Base-by-base conservation (phyloP, 2,329 filamentous ascomycete genomes). In the Pseudogymnoascus sp. region DNA sequence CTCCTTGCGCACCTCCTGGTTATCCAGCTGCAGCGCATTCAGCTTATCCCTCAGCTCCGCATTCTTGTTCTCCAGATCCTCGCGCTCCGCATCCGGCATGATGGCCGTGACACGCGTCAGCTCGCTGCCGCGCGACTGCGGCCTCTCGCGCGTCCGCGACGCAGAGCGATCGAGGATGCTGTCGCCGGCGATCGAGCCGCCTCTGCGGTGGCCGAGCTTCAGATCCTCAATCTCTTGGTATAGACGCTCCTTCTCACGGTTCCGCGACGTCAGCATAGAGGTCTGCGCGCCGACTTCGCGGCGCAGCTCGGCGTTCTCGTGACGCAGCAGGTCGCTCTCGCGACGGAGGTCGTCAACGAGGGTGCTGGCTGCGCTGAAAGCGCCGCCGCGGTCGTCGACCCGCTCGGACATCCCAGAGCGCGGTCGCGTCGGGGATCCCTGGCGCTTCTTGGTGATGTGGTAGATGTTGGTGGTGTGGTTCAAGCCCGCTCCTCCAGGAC, bases 221-320 rank as follows among this genome's bases (percentile, higher is more conserved):
- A 99, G 79, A 63, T 96, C 92, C 73, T 99, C 94, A 63, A 97
- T 97, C 71, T 99, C 92, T 70, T 96, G 90, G 72, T 97, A 95
- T 7, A 99, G 79, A 4, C 91, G 84, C 71, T 97, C 92, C 70
- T 96, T 95, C 71, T 99, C 94, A 23, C 91, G 88, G 69, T 96
- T 96, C 21, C 94, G 83, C 34, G 94, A 97, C 1, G 92, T 96
- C 33, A 99, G 81, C 90, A 99, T 97, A 0, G 92, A 96, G 0
- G 92, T 95, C 71, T 99, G 94, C 2, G 94, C 94, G 63, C 92
- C 90, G 28, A 97, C 89, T 72, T 97, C 92, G 59, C 92, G 88
- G 59, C 92, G 84, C 30, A 99, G 74, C 71, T 96, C 92, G 2
- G 90, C 90, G 68, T 96, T 97, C 69, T 97, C 92, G 69, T 92